Conservation (phyloP, 139 green algal species). For the Chloropicon primus region DNA sequence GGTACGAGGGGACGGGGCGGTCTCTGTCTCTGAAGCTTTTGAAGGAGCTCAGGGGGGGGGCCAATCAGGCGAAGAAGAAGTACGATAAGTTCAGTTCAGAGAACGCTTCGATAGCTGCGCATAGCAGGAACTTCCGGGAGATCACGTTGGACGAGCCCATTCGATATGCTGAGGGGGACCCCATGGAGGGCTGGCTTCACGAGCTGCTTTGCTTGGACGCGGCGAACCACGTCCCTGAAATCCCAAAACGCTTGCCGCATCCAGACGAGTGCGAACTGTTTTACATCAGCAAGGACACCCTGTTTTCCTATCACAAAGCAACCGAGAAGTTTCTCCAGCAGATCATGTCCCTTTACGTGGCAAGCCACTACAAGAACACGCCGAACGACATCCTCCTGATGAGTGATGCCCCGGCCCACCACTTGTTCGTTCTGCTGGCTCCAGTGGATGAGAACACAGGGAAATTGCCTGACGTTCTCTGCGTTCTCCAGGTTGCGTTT, state of each 20-base stretch:
- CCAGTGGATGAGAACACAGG: constrained; percentile 68
- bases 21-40: constrained; percentile 91
- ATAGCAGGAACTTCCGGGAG: constrained; percentile 71
- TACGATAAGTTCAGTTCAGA: constrained; percentile 6
- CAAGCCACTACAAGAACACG: constrained; percentile 94
- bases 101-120: constrained; percentile 6
- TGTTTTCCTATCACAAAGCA: constrained; percentile 88
- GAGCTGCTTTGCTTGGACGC: constrained; percentile 88
- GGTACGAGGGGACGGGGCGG: constrained; percentile 91
- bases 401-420: constrained; percentile 89
- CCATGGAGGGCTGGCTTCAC: constrained; percentile 85
- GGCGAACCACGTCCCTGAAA: constrained; percentile 51
- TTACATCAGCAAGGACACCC: constrained; percentile 88
- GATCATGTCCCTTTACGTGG: constrained; percentile 85
- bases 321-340: constrained; percentile 63
- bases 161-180: constrained; percentile 75
- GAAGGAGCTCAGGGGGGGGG: constrained; percentile 56
- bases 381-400: constrained; percentile 95
- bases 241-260: constrained; percentile 59
- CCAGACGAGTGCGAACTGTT: constrained; percentile 86
- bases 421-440: constrained; percentile 86
- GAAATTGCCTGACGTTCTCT: constrained; percentile 86
- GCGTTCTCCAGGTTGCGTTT: constrained; percentile 76
- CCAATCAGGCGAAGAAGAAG: background rate
- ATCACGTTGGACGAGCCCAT: constrained; percentile 82